Evolutionary conservation across 2,329 filamentous ascomycete genomes (phyloP), one percentile per base, ranked within the genome.

Genomic region (Aspergillus thermomutatus): DNA sequence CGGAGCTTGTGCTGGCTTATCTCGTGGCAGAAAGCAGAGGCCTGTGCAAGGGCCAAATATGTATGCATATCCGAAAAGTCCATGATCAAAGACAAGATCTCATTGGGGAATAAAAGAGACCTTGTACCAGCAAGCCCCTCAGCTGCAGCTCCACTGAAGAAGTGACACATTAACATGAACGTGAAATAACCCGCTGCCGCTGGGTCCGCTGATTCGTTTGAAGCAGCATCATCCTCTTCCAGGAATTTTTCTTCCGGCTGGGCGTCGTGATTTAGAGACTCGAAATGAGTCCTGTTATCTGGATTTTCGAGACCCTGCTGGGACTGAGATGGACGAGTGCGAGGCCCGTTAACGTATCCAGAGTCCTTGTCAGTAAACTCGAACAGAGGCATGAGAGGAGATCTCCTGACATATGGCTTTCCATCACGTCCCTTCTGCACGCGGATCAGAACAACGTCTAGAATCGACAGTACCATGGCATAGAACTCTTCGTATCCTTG

Each of bases 391-490:
- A 59, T 56, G 46, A 62, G 23, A 28, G 52, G 52, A 10, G 59
- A 58, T 27, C 60, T 60, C 17, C 31, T 34, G 11, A 65, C 26
- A 11, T 55, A 47, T 17, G 58, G 34, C 4, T 9, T 27, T 14
- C 53, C 55, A 14, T 51, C 40, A 9, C 49, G n/a, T 4, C 28
- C n/a, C 11, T 31, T 53, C n/a, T 55, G 34, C 11, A 60, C 58
- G 25, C 56, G 56, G 11, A 64, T 46, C 14, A 65, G 25, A 19
- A 65, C 31, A 34, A 62, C 48, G 28, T 64, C 61, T 27, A 60
- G 3, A 14, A 65, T 56, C 2, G 63, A 64, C 45, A 64, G 62
- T 2, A 62, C 60, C 50, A 65, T 50, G 8, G 55, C 63, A 50
- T 55, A 50, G 41, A 65, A 65, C 5, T 51, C 27, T 2, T 50